Conservation (phyloP, 106 monocot species). For the Dactylorhiza incarnata region DNA sequence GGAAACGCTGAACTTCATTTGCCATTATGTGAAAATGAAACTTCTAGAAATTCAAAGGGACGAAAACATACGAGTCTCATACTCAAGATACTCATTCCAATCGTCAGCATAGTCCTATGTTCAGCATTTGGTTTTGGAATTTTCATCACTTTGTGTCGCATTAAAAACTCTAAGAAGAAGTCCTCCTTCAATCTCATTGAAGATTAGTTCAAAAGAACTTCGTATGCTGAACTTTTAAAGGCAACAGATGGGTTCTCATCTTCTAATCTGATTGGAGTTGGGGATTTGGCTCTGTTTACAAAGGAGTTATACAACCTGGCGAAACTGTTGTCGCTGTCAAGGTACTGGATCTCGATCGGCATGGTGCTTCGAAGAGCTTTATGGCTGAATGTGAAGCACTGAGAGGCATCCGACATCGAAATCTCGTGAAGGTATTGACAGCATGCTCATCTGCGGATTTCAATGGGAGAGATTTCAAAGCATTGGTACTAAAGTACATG, state of each 20-base stretch:
- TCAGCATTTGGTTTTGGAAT: background rate
- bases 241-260: slow-evolving; percentile 20
- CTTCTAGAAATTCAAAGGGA: background rate
- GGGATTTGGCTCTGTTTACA: no score
- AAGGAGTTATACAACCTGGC: slow-evolving; percentile 14
- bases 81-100: background rate
- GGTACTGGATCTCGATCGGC: slow-evolving; percentile 7
- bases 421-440: slow-evolving; percentile 11
- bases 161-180: background rate
- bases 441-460: slow-evolving; percentile 6
- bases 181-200: background rate
- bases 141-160: background rate
- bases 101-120: background rate
- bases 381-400: no score
- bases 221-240: slow-evolving; percentile 6
- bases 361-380: slow-evolving; percentile 1
- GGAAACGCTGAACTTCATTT: background rate
- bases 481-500: slow-evolving; percentile 5
- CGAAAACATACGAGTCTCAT: background rate
- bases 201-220: slow-evolving; percentile 3
- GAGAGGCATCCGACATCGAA: no score
- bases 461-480: slow-evolving; percentile 9
- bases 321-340: slow-evolving; percentile 8
- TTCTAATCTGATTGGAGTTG: slow-evolving; percentile 13
- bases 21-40: background rate